Base-by-base conservation (phyloP, 2,329 filamentous ascomycete species). In the Aureobasidium sp. region DNA sequence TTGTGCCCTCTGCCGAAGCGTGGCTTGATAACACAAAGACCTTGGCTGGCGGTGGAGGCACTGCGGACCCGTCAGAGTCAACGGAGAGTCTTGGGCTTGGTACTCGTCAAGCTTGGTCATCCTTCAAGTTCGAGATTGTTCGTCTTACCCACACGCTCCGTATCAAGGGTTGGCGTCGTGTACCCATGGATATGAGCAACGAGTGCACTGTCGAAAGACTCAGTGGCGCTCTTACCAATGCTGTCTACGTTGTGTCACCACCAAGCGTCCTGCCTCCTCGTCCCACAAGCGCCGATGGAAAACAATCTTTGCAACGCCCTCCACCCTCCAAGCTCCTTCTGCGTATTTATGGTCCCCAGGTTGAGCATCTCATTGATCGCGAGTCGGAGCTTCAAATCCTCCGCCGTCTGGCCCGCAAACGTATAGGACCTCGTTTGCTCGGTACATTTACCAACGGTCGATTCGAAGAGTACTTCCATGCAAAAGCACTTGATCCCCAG, bases 361-460 rank as follows among this genome's bases (percentile, higher is more conserved):
- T 95, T 2, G 93, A 96, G 70, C 91, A 97, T 73, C 82, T 99
- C 47, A 99, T 99, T 69, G 93, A 99, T 72, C 85, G 94, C 64
- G 90, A 97, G 62, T 89, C 88, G 27, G 94, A 99, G 73, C 80
- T 99, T 17, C 85, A 87, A 64, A 94, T 97, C 53, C 81, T 99
- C 20, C 85, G 88, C 63, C 87, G 94, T 45, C 82, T 99, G 36
- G 91, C 90, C 2, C 87, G 89, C 61, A 96, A 97, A 80, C 91
- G 88, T 68, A 99, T 99, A 66, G 94, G 94, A 2, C 94, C 94
- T 5, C 86, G 91, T 17, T 80, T 99, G 34, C 80, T 99, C 0
- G 94, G 94, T 0, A 97, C 91, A 0, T 99, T 99, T 73, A 84
- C 82, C 60, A 99, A 99, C 70, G 94, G 94, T 11, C 89, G 94